Base-by-base conservation (phyloP, 2,329 filamentous ascomycete genomes). In the Clarireedia paspali region DNA sequence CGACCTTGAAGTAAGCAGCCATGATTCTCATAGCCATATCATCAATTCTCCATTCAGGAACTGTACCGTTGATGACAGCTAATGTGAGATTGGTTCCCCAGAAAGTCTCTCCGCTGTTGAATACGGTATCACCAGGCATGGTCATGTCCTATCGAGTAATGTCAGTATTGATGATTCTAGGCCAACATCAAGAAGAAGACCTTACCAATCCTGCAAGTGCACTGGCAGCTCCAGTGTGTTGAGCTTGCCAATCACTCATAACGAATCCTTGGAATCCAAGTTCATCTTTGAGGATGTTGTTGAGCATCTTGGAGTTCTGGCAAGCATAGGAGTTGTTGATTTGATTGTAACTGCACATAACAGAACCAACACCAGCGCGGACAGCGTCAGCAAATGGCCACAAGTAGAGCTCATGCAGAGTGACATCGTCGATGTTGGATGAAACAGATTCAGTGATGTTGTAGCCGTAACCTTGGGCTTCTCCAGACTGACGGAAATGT, bases 1-100 rank as follows among this genome's bases (percentile, higher is more conserved):
- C 82, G 39, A 85, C 81, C 71, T 87, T 86, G 74, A 85, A 87
- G 68, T 80, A 83, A 42, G 83, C 76, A 5, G 84, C 78, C 82
- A 87, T 85, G 67, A 88, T 95, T 64, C 94, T 84, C 71, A 90
- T 87, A 5, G 83, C 89, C 86, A 96, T 95, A 68, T 97, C 94
- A 64, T 96, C 91, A 9, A 97, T 70, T 50, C 92, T 83, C 80
- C 88, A 95, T 63, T 88, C 83, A 0, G 92, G 89, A 34, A 97
- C 75, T 0, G 91, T 96, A 38, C 91, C 91, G 67, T 97, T 96
- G 63, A 95, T 72, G 5, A 96, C 84, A 1, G 89, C 89, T 48
- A 95, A 75, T 2, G 92, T 96, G 63, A 97, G 72, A 71, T 97
- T 97, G 27, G 84, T 75, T 9, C 92, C 92, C 87, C 88, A 96